Percentiles rank a stretch among this genome's conserved stretches.
These are phyloP conservation scores for Aeschynomene evenia DNA, from an alignment of 306 rosid species.

Conservation along the genomic window DNA sequence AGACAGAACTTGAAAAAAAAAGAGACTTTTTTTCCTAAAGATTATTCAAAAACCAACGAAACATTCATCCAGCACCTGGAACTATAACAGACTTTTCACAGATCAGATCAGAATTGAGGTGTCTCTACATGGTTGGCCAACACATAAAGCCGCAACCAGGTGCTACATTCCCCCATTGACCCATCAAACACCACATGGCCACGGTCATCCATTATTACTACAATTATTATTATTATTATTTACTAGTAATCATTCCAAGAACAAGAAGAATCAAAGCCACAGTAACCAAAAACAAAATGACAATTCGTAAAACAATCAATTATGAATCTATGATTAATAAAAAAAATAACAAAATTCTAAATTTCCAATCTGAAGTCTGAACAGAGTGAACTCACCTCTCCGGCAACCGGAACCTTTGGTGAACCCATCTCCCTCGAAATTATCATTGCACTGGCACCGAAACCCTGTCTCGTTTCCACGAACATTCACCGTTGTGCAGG, in stretches of 20 bases:
- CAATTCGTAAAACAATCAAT: background rate
- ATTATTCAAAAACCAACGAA: background rate
- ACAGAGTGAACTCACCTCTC: slow-evolving; percentile 68
- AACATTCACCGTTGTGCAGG: background rate
- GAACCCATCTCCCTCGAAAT: slow-evolving; percentile 72
- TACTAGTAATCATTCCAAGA: slow-evolving; percentile 4
- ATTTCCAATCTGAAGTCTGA: background rate
- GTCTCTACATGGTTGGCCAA: slow-evolving; percentile 36
- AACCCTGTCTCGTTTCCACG: slow-evolving; percentile 17
- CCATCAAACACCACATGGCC: slow-evolving; percentile 29
- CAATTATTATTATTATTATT: no score
- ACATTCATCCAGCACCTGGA: background rate
- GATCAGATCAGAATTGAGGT: background rate
- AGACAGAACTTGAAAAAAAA: background rate
- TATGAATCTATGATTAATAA: no score
- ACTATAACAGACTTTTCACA: background rate
- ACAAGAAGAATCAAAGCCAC: slow-evolving; percentile 2
- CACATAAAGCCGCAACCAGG: slow-evolving; percentile 27
- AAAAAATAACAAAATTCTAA: background rate
- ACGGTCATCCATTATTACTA: background rate
- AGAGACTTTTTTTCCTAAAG: no score
- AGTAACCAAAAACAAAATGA: background rate
- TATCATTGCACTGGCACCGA: slow-evolving; percentile 56
- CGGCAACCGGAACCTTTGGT: slow-evolving; percentile 54
- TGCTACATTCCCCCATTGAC: slow-evolving; percentile 15